Evolutionary conservation across 2,329 filamentous ascomycete species (phyloP).

Genomic region (Allantophomopsis lycopodina): DNA sequence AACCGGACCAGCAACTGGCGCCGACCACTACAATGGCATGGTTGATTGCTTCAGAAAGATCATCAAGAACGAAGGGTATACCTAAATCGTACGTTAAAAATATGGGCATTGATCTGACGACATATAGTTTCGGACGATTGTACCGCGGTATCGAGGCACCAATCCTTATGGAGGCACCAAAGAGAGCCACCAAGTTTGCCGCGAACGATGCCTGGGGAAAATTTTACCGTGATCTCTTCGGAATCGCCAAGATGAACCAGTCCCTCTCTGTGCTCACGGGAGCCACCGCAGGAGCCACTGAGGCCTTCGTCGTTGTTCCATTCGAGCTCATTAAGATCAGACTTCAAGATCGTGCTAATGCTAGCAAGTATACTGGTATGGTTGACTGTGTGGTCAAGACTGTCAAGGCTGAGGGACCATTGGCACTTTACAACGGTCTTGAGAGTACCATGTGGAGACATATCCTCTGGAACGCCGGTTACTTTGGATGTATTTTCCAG

Average conservation of each 20-base stretch:
- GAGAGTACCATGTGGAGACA: conserved; percentile 97
- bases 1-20: conserved; percentile 56
- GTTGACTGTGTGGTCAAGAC: conserved; percentile 73
- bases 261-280: conserved; percentile 84
- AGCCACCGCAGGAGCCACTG: conserved; percentile 86
- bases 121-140: conserved; percentile 63
- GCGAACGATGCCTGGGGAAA: conserved; percentile 98
- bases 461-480: conserved; percentile 85
- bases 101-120: background rate
- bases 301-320: conserved; percentile 92
- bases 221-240: conserved; percentile 81
- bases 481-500: conserved; percentile 98
- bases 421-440: conserved; percentile 91
- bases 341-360: conserved; percentile 87
- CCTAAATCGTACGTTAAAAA: background rate
- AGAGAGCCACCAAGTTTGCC: conserved; percentile 96
- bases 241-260: conserved; percentile 78
- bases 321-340: conserved; percentile 99
- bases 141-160: conserved; percentile 94
- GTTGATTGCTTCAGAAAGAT: conserved; percentile 97
- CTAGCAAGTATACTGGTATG: conserved; percentile 75
- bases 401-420: conserved; percentile 64
- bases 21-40: conserved; percentile 92
- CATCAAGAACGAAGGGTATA: conserved; percentile 82
- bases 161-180: conserved; percentile 95